Percentiles rank a stretch among this genome's conserved stretches.
phyloP scores from a whole-genome alignment of 805 yeast species.

The Saccharomycopsis microspora region DNA sequence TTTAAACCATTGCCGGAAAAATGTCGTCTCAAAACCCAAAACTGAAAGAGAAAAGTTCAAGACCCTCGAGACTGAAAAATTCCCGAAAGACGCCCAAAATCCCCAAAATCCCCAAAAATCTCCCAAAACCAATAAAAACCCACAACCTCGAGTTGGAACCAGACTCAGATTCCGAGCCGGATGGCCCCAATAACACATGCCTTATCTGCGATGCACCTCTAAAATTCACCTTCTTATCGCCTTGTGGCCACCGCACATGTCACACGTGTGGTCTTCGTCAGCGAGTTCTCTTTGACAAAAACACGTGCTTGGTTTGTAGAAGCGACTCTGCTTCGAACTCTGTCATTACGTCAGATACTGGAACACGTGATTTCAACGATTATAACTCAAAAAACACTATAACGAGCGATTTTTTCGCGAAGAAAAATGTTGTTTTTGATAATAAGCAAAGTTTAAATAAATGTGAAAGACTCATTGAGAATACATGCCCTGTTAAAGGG shows the following conservation, averaged over 20 bases:
- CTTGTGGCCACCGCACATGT: conserved; percentile 81
- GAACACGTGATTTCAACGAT: conserved; percentile 6
- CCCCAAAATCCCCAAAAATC: too few species aligned
- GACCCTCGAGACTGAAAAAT: too few species aligned
- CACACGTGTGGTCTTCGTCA: conserved; percentile 75
- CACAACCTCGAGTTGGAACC: too few species aligned
- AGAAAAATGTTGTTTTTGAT: conserved; percentile 25
- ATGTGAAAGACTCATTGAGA: conserved; percentile 17
- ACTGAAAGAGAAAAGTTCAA: too few species aligned
- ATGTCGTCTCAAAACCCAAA: too few species aligned
- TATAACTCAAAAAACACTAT: conserved; percentile 19
- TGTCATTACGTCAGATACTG: conserved; percentile 38
- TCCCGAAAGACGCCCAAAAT: too few species aligned
- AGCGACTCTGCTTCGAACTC: conserved; percentile 27
- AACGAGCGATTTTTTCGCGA: conserved; percentile 24
- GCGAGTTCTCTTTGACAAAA: conserved; percentile 65
- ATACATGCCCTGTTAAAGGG: conserved; percentile 38
- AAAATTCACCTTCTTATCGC: conserved; percentile 53
- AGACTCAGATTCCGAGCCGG: too few species aligned
- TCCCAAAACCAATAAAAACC: too few species aligned
- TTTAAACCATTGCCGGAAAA: too few species aligned
- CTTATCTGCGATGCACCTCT: conserved; percentile 70
- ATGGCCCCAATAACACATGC: too few species aligned
- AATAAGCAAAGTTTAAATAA: conserved; percentile 27
- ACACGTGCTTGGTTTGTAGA: conserved; percentile 76